Evolutionary conservation across 192 early-diverging fungal species (phyloP).

Genomic region (Entophlyctis luteolus): DNA sequence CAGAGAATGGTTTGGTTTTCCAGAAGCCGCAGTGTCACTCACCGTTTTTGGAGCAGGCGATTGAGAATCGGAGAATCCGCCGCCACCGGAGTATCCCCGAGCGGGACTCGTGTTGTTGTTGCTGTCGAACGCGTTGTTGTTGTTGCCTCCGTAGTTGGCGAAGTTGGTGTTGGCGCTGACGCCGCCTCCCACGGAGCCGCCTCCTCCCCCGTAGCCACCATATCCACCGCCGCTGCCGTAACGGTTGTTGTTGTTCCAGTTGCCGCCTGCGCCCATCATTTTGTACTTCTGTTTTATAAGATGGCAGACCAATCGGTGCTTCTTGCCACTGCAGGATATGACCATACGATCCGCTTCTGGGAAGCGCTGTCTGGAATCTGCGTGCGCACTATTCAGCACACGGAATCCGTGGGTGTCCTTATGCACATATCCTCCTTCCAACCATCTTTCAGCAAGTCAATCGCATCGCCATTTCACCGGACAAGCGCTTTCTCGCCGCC

Average conservation of each 20-base stretch:
- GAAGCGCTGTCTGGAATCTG: conserved; percentile 55
- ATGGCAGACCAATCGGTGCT: conserved; percentile 38
- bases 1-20: not conserved
- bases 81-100: no score
- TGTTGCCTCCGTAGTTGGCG: not conserved
- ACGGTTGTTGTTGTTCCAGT: not conserved
- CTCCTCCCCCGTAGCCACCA: no score
- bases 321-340: conserved; percentile 57
- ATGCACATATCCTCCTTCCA: no score
- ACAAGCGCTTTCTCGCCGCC: conserved; percentile 80
- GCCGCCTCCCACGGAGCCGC: no score
- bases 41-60: not conserved
- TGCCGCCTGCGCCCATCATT: conserved; percentile 2
- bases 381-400: conserved; percentile 68
- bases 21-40: not conserved
- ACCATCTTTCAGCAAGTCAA: conserved; percentile 75
- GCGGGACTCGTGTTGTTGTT: no score
- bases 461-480: conserved; percentile 77
- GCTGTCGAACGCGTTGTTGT: not conserved
- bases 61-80: not conserved
- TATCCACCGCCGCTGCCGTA: conserved; percentile 11
- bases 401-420: conserved; percentile 70
- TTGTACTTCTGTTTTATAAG: not conserved
- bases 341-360: conserved; percentile 64
- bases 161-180: not conserved